phyloP scores from a whole-genome alignment of 2,329 filamentous ascomycete species.

The Berkeleyomyces rouxiae region DNA sequence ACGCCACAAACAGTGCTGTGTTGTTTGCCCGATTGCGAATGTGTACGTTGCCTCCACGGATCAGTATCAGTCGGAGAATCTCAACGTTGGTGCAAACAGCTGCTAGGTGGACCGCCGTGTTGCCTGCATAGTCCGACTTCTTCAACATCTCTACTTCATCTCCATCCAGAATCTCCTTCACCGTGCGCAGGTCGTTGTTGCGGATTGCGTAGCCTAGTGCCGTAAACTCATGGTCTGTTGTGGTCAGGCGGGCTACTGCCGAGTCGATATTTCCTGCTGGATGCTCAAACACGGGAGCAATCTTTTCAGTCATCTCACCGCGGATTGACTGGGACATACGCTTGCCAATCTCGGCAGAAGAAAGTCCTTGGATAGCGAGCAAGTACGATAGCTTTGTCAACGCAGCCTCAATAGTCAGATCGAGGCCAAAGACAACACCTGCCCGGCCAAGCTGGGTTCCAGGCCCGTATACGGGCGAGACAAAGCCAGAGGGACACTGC shows the following conservation, averaged over 20 bases:
- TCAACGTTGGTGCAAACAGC: slow-evolving; percentile 35
- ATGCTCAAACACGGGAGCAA: slow-evolving; percentile 59
- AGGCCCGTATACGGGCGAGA: slow-evolving; percentile 61
- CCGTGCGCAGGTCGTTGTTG: slow-evolving; percentile 48
- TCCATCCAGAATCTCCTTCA: slow-evolving; percentile 48
- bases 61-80: slow-evolving; percentile 43
- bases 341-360: slow-evolving; percentile 46
- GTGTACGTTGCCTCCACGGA: slow-evolving; percentile 49
- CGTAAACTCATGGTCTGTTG: slow-evolving; percentile 49
- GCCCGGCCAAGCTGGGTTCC: slow-evolving; percentile 63
- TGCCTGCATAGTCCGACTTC: slow-evolving; percentile 64
- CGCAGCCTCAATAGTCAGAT: slow-evolving; percentile 79
- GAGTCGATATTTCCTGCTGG: slow-evolving; percentile 38
- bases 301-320: slow-evolving; percentile 70
- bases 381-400: slow-evolving; percentile 83
- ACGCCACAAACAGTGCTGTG: slow-evolving; percentile 48
- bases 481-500: slow-evolving; percentile 66
- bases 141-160: slow-evolving; percentile 53
- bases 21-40: slow-evolving; percentile 47
- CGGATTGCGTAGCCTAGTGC: slow-evolving; percentile 67
- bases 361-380: slow-evolving; percentile 49
- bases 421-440: slow-evolving; percentile 77
- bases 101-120: slow-evolving; percentile 48
- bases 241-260: slow-evolving; percentile 27
- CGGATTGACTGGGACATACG: slow-evolving; percentile 61